Base-by-base conservation (phyloP, 352 stramenopile genomes). In the Phytophthora foliorum region DNA sequence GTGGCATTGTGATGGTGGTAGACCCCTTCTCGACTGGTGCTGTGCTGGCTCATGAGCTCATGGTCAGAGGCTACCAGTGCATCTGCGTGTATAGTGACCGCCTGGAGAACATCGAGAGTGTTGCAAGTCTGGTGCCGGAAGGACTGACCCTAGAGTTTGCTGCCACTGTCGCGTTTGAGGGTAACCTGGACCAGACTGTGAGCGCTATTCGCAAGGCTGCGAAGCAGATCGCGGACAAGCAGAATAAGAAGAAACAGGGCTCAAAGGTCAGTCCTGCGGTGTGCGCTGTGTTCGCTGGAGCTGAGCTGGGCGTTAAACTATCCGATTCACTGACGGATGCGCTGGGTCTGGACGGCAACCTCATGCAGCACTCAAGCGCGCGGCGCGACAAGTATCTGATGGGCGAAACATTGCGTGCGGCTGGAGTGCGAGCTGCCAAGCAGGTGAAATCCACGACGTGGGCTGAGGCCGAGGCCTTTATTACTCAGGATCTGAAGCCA, bases 1-100 rank as follows among this genome's bases (percentile, higher is more conserved):
- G 84, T 29, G 88, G 91, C 41, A 81, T 94, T 13, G 95, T 98
- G 2, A 87, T 98, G 25, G 82, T 99, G 19, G 95, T 99, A 24
- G 95, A 99, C 71, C 96, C 97, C 2, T 99, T 99, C 73, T 98
- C 92, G 6, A 99, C 97, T 32, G 97, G 96, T 52, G 97, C 95
- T 27, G 82, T 99, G 44, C 79, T 99, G 13, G 97, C 93, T 19
- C 92, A 98, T 51, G 86, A 96, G 67, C 91, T 98, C 51, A 89
- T 89, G 65, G 81, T 81, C 39, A 84, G 91, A 48, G 96, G 95
- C 32, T 98, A 96, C 72, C 89, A 96, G 34, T 96, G 89, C 62
- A 91, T 94, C 51, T 96, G 89, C 44, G 84, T 96, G 6, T 96
- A 96, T 78, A 96, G 86, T 56, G 84, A 94, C 63, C 81, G 80